Evolutionary conservation across 2,329 filamentous ascomycete genomes (phyloP).

Genomic region (Aureobasidium sp.): DNA sequence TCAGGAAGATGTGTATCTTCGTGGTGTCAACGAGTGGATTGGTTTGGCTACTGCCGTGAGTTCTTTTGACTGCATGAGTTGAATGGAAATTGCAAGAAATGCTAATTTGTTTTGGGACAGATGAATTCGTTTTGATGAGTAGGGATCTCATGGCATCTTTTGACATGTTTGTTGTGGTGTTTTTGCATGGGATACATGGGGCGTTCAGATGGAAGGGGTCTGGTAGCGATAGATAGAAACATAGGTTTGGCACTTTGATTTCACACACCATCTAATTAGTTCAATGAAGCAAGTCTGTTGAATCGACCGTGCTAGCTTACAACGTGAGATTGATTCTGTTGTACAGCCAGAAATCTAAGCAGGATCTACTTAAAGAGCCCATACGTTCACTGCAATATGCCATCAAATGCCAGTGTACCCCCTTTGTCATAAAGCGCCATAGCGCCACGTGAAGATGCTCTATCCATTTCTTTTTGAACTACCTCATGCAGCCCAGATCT

Average conservation of each 20-base stretch:
- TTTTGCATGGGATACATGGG: not conserved
- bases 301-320: not conserved
- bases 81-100: too few relatives aligned
- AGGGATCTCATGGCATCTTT: not conserved
- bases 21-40: conserved; percentile 75
- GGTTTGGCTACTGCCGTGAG: conserved; percentile 61
- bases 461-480: not conserved
- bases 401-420: conserved; percentile 9
- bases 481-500: conserved; percentile 76
- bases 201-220: too few relatives aligned
- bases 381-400: conserved; percentile 9
- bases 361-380: not conserved
- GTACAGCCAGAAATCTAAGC: conserved; percentile 6
- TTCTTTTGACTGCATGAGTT: too few relatives aligned
- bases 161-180: too few relatives aligned
- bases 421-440: conserved; percentile 10
- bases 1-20: conserved; percentile 61
- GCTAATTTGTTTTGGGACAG: not conserved
- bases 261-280: not conserved
- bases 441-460: conserved; percentile 9
- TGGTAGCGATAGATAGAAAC: too few relatives aligned
- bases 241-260: too few relatives aligned
- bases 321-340: conserved; percentile 7
- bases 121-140: conserved; percentile 7
- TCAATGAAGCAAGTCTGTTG: not conserved